Conservation (phyloP, 495 filamentous ascomycete genomes). For the Filosporella fistucella region DNA sequence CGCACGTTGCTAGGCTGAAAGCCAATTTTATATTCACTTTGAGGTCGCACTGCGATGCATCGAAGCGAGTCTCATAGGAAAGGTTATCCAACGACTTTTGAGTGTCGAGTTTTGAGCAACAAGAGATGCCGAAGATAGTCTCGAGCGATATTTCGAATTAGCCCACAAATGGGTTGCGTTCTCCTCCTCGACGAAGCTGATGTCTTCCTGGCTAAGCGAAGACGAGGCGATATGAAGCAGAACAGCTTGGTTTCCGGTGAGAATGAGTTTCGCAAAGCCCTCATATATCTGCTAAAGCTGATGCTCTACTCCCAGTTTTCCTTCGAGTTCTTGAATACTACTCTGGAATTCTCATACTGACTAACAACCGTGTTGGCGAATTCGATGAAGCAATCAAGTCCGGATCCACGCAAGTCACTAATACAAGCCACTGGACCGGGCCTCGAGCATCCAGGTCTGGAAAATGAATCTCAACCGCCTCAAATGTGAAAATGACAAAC, state of each 20-base stretch:
- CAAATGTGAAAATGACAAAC: no score
- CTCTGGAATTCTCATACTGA: constrained; percentile 44
- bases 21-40: no score
- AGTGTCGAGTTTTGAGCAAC: no score
- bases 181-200: neutral
- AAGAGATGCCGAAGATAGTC: neutral
- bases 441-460: no score
- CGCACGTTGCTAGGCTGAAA: no score
- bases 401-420: no score
- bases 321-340: constrained; percentile 33
- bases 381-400: constrained; percentile 43
- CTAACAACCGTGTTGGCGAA: constrained; percentile 56
- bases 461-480: no score
- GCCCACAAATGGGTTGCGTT: neutral
- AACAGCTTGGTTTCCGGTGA: neutral
- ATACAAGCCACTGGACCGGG: no score
- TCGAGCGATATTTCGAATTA: neutral
- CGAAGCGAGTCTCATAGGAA: no score
- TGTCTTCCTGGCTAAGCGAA: neutral
- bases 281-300: no score
- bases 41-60: no score
- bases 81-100: no score
- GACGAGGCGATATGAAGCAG: neutral
- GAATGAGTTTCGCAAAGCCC: neutral
- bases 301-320: constrained; percentile 24